Evolutionary conservation across 2,329 filamentous ascomycete species (phyloP).

Genomic region (Ceratocystis lukuohia): DNA sequence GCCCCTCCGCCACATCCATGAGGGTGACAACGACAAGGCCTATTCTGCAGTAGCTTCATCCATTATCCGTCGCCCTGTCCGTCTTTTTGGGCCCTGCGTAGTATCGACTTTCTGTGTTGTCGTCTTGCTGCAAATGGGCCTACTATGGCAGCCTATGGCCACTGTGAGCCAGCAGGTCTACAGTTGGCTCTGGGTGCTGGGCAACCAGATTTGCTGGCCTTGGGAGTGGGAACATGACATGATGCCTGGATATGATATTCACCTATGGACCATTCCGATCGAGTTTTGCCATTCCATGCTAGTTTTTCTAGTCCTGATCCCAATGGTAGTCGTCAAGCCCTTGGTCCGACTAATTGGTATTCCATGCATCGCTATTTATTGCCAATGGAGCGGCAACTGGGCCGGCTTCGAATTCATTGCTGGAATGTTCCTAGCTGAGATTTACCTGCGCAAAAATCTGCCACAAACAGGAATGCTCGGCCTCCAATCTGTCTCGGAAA

Average conservation of each 20-base stretch:
- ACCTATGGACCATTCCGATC: constrained; percentile 50
- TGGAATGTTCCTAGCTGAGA: constrained; percentile 42
- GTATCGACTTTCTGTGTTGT: constrained; percentile 38
- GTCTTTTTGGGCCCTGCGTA: constrained; percentile 39
- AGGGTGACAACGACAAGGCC: constrained; percentile 13
- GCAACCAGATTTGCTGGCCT: constrained; percentile 21
- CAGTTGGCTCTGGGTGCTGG: constrained; percentile 32
- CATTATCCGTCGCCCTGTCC: constrained; percentile 38
- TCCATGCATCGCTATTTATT: constrained; percentile 31
- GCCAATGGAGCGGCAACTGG: constrained; percentile 18
- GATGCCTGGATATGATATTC: constrained; percentile 36
- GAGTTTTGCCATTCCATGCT: constrained; percentile 46
- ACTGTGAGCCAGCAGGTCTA: constrained; percentile 27
- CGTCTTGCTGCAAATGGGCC: constrained; percentile 26
- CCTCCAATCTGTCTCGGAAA: constrained; percentile 6
- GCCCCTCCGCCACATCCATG: constrained; percentile 32
- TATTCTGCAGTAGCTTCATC: constrained; percentile 32
- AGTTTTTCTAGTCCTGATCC: constrained; percentile 41
- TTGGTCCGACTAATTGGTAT: constrained; percentile 33
- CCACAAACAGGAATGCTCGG: constrained; percentile 9
- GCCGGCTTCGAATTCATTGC: constrained; percentile 31
- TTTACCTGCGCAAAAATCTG: constrained; percentile 32
- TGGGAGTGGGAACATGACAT: constrained; percentile 20
- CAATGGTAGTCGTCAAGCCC: constrained; percentile 34
- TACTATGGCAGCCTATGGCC: constrained; percentile 19